Percentiles rank a stretch among this genome's conserved stretches.
These are phyloP conservation scores for Besnoitia besnoiti DNA, from an alignment of 169 alveolate species.

Conservation along the genomic window DNA sequence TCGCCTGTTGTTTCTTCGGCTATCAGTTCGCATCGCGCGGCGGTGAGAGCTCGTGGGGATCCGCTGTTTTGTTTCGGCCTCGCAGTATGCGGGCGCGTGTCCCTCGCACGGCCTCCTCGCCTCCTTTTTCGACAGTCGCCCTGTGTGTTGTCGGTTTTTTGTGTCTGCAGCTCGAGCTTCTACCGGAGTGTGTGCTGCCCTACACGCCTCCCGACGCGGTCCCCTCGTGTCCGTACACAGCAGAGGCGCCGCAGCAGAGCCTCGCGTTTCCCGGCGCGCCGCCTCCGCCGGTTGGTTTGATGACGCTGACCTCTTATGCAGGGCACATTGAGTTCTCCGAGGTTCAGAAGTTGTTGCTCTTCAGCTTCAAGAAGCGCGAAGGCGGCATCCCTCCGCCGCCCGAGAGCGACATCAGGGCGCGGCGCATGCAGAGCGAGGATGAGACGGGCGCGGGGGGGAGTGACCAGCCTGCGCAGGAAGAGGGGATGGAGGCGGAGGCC, in stretches of 20 bases:
- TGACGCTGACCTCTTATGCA: background rate
- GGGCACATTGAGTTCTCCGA: background rate
- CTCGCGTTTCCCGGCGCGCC: background rate
- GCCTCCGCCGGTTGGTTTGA: background rate
- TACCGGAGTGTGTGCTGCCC: background rate
- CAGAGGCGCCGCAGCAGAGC: background rate
- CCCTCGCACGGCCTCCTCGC: too few species aligned
- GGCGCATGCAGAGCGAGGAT: background rate
- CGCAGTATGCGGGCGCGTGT: too few species aligned
- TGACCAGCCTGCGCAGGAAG: background rate
- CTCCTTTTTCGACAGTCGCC: too few species aligned
- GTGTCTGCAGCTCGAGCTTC: background rate
- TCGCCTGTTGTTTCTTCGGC: too few species aligned
- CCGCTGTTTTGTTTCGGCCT: too few species aligned
- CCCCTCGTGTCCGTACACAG: constrained; percentile 13
- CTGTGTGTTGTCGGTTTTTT: background rate
- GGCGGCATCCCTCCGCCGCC: background rate
- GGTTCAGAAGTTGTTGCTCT: background rate
- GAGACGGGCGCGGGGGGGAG: background rate
- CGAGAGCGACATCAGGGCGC: background rate
- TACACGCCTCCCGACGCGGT: background rate
- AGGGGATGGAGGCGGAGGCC: background rate
- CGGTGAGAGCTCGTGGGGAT: too few species aligned
- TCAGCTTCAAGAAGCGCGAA: background rate
- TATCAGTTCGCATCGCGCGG: too few species aligned